Conservation (phyloP, 2,329 filamentous ascomycete species). For the Capronia americana region DNA sequence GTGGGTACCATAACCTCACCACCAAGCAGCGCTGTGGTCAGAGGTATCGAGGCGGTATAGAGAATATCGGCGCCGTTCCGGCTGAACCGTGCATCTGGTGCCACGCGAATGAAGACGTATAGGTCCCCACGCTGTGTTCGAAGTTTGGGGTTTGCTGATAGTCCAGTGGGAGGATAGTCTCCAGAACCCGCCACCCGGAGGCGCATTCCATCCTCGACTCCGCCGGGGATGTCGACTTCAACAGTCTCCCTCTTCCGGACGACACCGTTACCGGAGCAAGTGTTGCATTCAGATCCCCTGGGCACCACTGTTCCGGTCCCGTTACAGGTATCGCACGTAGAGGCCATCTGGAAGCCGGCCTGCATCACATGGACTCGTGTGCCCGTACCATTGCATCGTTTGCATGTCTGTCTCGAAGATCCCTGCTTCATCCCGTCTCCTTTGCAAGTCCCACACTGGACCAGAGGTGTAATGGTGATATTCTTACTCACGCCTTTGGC, state of each 20-base stretch:
- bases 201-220: constrained; percentile 96
- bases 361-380: constrained; percentile 86
- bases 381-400: constrained; percentile 83
- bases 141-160: constrained; percentile 66
- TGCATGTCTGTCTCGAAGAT: constrained; percentile 74
- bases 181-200: constrained; percentile 84
- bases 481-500: constrained; percentile 89
- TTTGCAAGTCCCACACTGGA: constrained; percentile 79
- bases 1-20: constrained; percentile 90
- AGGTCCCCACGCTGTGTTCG: constrained; percentile 81
- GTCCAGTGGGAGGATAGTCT: constrained; percentile 80
- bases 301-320: constrained; percentile 80
- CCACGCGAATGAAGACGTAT: constrained; percentile 87
- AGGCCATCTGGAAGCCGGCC: constrained; percentile 94
- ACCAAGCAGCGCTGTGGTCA: constrained; percentile 91
- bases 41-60: constrained; percentile 86
- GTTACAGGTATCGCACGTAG: constrained; percentile 80
- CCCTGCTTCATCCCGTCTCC: constrained; percentile 87
- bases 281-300: constrained; percentile 77
- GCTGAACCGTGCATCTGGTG: constrained; percentile 87
- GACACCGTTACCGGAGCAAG: constrained; percentile 83
- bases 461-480: constrained; percentile 82
- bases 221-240: constrained; percentile 88
- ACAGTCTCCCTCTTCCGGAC: constrained; percentile 82
- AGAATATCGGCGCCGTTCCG: constrained; percentile 87